Conservation (phyloP, 345 rosid genomes). For the Syzygium aqueum region DNA sequence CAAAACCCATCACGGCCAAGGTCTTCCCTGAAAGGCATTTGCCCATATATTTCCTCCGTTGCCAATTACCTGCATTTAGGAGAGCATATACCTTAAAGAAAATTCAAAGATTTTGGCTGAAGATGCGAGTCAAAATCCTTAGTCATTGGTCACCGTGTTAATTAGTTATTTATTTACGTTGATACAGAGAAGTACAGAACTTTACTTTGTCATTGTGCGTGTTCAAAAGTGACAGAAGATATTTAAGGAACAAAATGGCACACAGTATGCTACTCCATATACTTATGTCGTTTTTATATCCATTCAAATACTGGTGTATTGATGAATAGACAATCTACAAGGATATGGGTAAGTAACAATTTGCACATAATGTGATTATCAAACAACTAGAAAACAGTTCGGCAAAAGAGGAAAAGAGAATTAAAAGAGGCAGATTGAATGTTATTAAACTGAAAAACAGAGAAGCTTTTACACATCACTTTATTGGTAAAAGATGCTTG, state of each 20-base stretch:
- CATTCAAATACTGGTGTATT: not conserved
- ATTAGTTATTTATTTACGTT: not conserved
- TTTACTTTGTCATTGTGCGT: not conserved
- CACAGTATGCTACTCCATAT: not conserved
- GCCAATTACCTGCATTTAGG: conserved; percentile 58
- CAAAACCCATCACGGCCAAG: conserved; percentile 75
- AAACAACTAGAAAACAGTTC: not conserved
- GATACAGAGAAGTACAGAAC: not conserved
- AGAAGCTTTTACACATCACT: not conserved
- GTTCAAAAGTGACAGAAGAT: not conserved
- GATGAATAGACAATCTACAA: not conserved
- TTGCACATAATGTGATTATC: not conserved
- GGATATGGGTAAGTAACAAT: not conserved
- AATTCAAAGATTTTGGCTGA: not conserved
- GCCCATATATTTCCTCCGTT: conserved; percentile 73
- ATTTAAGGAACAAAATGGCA: not conserved
- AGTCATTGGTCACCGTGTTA: not conserved
- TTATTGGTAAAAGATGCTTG: too few relatives aligned
- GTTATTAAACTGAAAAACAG: not conserved
- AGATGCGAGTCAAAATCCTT: not conserved
- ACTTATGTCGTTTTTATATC: not conserved
- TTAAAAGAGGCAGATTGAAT: not conserved
- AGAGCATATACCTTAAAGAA: not conserved
- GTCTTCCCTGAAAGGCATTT: conserved; percentile 82
- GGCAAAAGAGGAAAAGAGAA: not conserved